Base-by-base conservation (phyloP, 2,329 filamentous ascomycete genomes). In the Diaporthe sp. region DNA sequence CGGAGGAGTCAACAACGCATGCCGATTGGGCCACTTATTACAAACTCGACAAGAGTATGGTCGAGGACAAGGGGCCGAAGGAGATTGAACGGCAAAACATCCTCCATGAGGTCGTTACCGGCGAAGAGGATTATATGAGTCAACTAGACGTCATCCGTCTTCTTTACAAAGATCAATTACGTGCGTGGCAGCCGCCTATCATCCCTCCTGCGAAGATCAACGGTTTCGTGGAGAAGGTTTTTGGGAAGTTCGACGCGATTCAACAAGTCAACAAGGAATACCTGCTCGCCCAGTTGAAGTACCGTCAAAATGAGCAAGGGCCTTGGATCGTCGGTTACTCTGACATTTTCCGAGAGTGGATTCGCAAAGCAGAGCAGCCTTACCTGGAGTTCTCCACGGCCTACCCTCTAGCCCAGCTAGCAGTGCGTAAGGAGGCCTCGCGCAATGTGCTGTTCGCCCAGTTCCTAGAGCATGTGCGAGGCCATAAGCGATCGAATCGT, bases 271-370 rank as follows among this genome's bases (percentile, higher is more conserved):
- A 98, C 84, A 97, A 97, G 83, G 96, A 98, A 77, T 93, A 97
- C 82, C 90, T 99, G 28, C 87, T 99, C 34, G 94, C 96, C 2
- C 96, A 98, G 83, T 90, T 99, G 80, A 98, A 98, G 82, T 99
- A 98, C 82, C 92, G 97, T 37, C 97, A 99, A 83, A 94, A 97
- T 81, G 97, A 98, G 82, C 96, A 99, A 85, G 97, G 97, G 0
- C 97, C 97, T 0, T 99, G 95, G 92, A 93, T 99, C 75, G 89
- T 91, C 17, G 97, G 97, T 4, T 98, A 98, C 85, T 98, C 96
- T 82, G 97, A 98, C 81, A 95, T 99, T 68, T 98, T 99, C 87
- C 90, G 97, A 75, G 97, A 99, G 85, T 99, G 97, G 97, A 98
- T 98, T 77, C 92, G 97, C 78, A 98, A 98, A 84, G 97, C 97